phyloP scores from a whole-genome alignment of 371 early-diverging fungal genomes.

The Mortierella sp. region DNA sequence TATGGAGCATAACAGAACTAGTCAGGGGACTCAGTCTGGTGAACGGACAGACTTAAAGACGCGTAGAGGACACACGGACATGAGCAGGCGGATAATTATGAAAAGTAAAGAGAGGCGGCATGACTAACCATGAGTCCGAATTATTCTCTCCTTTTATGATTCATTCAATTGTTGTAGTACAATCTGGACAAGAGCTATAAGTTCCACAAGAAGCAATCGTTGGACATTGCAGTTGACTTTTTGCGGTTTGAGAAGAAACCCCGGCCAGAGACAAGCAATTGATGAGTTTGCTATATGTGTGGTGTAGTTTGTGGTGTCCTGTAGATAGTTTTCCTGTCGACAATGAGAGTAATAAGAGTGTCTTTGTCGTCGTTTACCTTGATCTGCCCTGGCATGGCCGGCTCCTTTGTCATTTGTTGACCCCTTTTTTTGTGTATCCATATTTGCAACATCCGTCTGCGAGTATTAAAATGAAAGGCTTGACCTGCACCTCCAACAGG shows the following conservation, averaged over 20 bases:
- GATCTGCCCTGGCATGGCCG: too few species aligned
- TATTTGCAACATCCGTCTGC: too few species aligned
- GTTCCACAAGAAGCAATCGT: constrained; percentile 85
- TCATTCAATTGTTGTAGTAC: constrained; percentile 62
- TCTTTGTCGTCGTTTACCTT: not conserved
- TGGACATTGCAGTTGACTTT: constrained; percentile 86
- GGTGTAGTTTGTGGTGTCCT: not conserved
- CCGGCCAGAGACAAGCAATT: constrained; percentile 13
- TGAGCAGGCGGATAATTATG: not conserved
- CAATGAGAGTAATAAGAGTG: not conserved
- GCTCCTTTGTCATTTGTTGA: too few species aligned
- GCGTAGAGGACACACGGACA: not conserved
- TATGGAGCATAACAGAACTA: not conserved
- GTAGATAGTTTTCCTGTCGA: not conserved
- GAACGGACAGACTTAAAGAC: not conserved
- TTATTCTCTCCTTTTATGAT: constrained; percentile 2
- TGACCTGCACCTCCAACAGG: not conserved
- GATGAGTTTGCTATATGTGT: not conserved
- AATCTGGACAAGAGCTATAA: constrained; percentile 91
- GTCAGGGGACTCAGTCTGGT: not conserved
- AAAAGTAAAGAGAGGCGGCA: not conserved
- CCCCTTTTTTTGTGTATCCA: too few species aligned
- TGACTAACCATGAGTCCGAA: constrained; percentile 12
- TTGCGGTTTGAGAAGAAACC: constrained; percentile 71
- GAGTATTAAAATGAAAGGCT: too few species aligned